A percentile compares a stretch with the other conserved stretches of the same genome.
These are phyloP conservation scores for Fagopyrum tataricum DNA, from an alignment of 148 eudicot genomes.

Conservation along the genomic window DNA sequence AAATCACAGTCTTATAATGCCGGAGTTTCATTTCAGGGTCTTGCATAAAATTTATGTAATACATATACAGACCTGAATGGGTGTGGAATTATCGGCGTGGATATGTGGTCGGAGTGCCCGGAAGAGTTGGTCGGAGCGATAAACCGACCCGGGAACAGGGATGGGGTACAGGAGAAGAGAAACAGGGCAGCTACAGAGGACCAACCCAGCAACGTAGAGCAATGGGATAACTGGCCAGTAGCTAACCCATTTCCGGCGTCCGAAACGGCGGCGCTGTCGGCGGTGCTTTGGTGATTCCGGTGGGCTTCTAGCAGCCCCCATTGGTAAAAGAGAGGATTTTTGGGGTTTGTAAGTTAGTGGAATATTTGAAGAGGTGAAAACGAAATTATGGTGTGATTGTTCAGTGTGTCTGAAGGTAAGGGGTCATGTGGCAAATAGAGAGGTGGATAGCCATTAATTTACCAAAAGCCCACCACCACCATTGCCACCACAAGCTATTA, in stretches of 20 bases:
- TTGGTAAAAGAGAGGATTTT: neutral
- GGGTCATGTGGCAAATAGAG: neutral
- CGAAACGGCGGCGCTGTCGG: slow-evolving; percentile 13
- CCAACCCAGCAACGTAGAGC: slow-evolving; percentile 44
- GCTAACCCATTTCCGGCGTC: slow-evolving; percentile 26
- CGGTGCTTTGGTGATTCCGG: neutral
- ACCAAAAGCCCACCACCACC: neutral
- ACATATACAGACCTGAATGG: slow-evolving; percentile 34
- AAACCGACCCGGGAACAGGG: slow-evolving; percentile 59
- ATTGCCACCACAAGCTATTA: neutral
- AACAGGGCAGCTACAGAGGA: slow-evolving; percentile 45
- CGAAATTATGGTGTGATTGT: neutral
- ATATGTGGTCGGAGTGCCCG: slow-evolving; percentile 43
- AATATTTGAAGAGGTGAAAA: neutral
- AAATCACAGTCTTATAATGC: neutral
- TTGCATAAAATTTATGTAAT: neutral
- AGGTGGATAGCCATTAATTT: slow-evolving; percentile 4
- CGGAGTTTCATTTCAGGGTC: neutral
- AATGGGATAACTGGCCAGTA: slow-evolving; percentile 41
- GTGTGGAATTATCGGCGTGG: slow-evolving; percentile 33
- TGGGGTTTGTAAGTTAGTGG: neutral
- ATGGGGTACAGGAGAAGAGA: slow-evolving; percentile 34
- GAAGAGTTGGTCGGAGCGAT: slow-evolving; percentile 51
- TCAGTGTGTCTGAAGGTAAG: neutral
- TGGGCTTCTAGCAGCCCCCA: slow-evolving; percentile 5